Evolutionary conservation across 768 basidiomycete species (phyloP).

Genomic region (Termitomyces bulborhizus): DNA sequence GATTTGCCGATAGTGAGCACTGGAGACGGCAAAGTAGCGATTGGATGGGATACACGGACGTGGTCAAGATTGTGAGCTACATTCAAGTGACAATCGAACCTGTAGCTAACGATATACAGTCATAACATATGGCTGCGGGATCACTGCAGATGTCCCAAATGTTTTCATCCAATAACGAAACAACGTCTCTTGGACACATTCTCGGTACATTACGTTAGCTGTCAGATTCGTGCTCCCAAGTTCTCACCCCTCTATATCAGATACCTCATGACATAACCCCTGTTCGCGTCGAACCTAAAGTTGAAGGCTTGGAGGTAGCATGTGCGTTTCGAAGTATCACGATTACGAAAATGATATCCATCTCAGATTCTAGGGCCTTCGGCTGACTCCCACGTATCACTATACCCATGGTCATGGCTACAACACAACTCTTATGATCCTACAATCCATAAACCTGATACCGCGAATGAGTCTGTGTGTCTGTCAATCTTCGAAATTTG

Average conservation of each 20-base stretch:
- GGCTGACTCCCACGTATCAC: constrained; percentile 60
- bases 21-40: constrained; percentile 54
- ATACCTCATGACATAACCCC: constrained; percentile 74
- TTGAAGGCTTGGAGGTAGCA: constrained; percentile 63
- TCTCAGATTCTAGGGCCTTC: constrained; percentile 41
- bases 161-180: constrained; percentile 85
- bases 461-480: constrained; percentile 37
- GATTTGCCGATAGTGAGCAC: constrained; percentile 48
- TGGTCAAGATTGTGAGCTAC: constrained; percentile 74
- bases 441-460: constrained; percentile 26
- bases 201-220: constrained; percentile 40
- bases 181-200: constrained; percentile 87
- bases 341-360: neutral
- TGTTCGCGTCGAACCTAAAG: constrained; percentile 42
- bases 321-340: constrained; percentile 42
- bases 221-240: neutral
- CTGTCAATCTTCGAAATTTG: neutral
- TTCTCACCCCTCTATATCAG: constrained; percentile 29
- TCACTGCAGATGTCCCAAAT: constrained; percentile 84
- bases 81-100: neutral
- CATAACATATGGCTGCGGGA: constrained; percentile 91
- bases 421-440: constrained; percentile 78
- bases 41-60: constrained; percentile 66
- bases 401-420: constrained; percentile 89
- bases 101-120: constrained; percentile 31